Evolutionary conservation across 1,284 basidiomycete species (phyloP), one percentile per base, ranked within the genome.

Genomic region (Austroboletus novae-zelandiae): DNA sequence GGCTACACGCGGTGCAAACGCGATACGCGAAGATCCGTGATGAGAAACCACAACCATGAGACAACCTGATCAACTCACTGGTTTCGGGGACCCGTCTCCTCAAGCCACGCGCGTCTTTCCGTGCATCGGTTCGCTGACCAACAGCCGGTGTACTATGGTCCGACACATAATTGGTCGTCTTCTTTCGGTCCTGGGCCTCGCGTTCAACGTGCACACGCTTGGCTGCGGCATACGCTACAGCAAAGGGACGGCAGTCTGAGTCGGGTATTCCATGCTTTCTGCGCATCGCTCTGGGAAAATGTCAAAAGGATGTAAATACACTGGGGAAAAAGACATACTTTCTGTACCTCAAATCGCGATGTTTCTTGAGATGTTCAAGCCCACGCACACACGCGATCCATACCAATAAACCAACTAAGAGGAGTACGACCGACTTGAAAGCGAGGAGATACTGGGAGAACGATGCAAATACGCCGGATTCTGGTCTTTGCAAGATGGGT

Each of bases 231-330:
- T 87, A 88, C n/a, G 89, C 89, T 51, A 91, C 83, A 64, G 85
- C 85, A 74, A 91, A 91, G 9, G 89, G 86, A 35, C 89, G 77
- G 56, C 81, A 75, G 71, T 91, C 89, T 50, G 74, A 75, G 72
- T 91, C 89, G 17, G 89, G 88, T 52, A 91, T 91, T 42, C 89
- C 89, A 61, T 89, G 80, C 69, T 79, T 76, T 59, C 89, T 74
- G 52, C 89, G 79, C 71, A 80, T 78, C 52, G 79, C 70, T 55
- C 80, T 82, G 47, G 45, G 10, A 35, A 49, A 43, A 31, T 4
- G 47, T 57, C 9, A 55, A 60, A 50, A 13, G 43, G 41, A 45
- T 36, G 31, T 37, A 56, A 52, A 50, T 43, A 29, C 35, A 45
- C 48, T 40, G 5, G 32, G 40, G 36, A 48, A 41, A 39, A 31